These are phyloP conservation scores for Pseudopyrenochaeta lycopersici DNA, from an alignment of 2,329 filamentous ascomycete species.

Conservation along the genomic window DNA sequence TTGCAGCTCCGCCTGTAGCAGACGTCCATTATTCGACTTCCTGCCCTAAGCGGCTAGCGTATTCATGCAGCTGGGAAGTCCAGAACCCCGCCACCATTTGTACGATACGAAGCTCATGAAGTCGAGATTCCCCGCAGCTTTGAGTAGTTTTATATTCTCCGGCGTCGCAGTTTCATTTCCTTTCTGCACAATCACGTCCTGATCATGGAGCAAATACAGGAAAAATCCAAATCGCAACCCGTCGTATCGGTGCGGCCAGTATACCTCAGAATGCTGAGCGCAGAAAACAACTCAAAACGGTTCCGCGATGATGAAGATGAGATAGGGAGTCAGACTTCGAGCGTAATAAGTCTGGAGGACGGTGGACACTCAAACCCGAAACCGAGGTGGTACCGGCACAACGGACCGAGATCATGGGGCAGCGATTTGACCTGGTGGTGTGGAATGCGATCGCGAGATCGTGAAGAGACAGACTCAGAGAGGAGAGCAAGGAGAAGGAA, in stretches of 20 bases:
- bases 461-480: conserved; percentile 7
- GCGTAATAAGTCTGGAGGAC: conserved; percentile 8
- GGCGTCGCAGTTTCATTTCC: neutral
- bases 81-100: conserved; percentile 9
- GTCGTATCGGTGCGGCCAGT: conserved; percentile 10
- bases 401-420: conserved; percentile 8
- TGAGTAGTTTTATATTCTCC: neutral
- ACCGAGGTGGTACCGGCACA: conserved; percentile 12
- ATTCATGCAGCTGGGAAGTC: neutral
- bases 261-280: conserved; percentile 1
- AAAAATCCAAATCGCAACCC: conserved; percentile 5
- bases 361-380: conserved; percentile 1
- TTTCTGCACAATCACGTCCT: neutral
- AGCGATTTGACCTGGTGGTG: conserved; percentile 3
- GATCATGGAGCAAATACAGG: conserved; percentile 5
- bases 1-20: neutral
- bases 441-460: conserved; percentile 4
- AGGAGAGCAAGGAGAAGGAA: conserved; percentile 14
- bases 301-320: conserved; percentile 20
- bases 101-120: neutral
- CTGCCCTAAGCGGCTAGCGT: conserved; percentile 3
- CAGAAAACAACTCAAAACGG: neutral
- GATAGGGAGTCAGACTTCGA: conserved; percentile 13
- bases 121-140: neutral
- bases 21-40: neutral